Evolutionary conservation across 768 basidiomycete genomes (phyloP).

Genomic region (Dendrothele bispora): DNA sequence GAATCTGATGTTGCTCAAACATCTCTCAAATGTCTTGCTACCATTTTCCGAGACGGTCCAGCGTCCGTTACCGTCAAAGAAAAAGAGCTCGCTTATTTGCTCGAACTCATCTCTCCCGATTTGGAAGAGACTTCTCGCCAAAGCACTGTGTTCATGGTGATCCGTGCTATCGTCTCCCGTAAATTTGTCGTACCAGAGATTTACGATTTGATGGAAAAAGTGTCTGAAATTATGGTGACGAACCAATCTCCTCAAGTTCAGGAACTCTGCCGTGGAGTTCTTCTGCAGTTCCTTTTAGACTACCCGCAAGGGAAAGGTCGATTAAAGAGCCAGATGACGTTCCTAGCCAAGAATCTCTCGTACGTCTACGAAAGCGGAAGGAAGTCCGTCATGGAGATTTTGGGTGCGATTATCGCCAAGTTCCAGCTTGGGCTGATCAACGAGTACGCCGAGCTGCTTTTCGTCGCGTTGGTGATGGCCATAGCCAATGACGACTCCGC

Average conservation of each 20-base stretch:
- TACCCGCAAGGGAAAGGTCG: conserved; percentile 96
- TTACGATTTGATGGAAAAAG: conserved; percentile 94
- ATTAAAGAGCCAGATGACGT: conserved; percentile 83
- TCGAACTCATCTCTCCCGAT: conserved; percentile 86
- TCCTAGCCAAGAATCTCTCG: conserved; percentile 88
- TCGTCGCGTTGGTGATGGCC: conserved; percentile 89
- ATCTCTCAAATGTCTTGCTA: conserved; percentile 82
- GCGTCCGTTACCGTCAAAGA: conserved; percentile 82
- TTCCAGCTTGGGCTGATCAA: conserved; percentile 72
- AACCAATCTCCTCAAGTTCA: conserved; percentile 90
- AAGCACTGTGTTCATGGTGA: conserved; percentile 80
- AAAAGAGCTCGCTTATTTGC: conserved; percentile 81
- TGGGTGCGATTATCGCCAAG: conserved; percentile 82
- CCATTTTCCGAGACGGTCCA: conserved; percentile 87
- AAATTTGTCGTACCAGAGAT: conserved; percentile 95
- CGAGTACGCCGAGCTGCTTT: conserved; percentile 87
- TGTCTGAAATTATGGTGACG: conserved; percentile 90
- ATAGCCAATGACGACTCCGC: conserved; percentile 92
- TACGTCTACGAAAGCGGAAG: conserved; percentile 91
- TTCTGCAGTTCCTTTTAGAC: conserved; percentile 93
- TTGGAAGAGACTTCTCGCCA: conserved; percentile 89
- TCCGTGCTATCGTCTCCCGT: conserved; percentile 87
- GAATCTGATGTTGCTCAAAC: conserved; percentile 90
- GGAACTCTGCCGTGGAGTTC: conserved; percentile 83
- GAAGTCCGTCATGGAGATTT: conserved; percentile 89